Base-by-base conservation (phyloP, 2,329 filamentous ascomycete genomes). In the Volutella citrinella region DNA sequence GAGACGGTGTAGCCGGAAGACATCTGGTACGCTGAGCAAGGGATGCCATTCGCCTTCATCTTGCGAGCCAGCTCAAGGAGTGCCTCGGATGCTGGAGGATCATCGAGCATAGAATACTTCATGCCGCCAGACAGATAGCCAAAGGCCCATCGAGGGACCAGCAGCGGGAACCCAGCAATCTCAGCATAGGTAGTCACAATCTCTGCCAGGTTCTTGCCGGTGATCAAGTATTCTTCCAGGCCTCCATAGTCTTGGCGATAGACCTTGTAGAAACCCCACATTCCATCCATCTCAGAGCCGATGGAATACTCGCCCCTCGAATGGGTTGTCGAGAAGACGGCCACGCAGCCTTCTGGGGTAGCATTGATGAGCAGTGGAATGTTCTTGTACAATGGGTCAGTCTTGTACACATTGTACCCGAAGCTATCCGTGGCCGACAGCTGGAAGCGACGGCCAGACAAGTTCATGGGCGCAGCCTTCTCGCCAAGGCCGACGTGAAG, bases 231-330 rank as follows among this genome's bases (percentile, higher is more conserved):
- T 59, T 86, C 75, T 52, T 87, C 83, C 1, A 87, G 64, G 0
- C 84, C 84, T 15, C 84, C 83, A 43, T 82, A 74, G 40, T 84
- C 80, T 57, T 87, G 83, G 7, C 82, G 73, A 49, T 84, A 85
- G 14, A 84, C 80, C 55, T 87, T 87, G 71, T 79, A 87, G 37
- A 74, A 75, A 1, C 83, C 83, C 81, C 82, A 87, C 61, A 87
- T 74, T 18, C 83, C 82, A 51, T 88, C 84, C 59, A 87, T 82
- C 56, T 87, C 83, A 2, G 78, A 77, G 4, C 83, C 84, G 7
- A 87, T 68, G 8, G 74, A 76, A 65, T 80, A 87, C 12, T 70
- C 72, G 1, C 80, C 82, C 32, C 82, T 65, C 1, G 72, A 68
- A 50, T 87, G 79, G 4, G 74, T 76, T 0, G 80, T 82, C 0